Evolutionary conservation across 805 yeast genomes (phyloP).

Genomic region (Sporopachydermia lactativora): DNA sequence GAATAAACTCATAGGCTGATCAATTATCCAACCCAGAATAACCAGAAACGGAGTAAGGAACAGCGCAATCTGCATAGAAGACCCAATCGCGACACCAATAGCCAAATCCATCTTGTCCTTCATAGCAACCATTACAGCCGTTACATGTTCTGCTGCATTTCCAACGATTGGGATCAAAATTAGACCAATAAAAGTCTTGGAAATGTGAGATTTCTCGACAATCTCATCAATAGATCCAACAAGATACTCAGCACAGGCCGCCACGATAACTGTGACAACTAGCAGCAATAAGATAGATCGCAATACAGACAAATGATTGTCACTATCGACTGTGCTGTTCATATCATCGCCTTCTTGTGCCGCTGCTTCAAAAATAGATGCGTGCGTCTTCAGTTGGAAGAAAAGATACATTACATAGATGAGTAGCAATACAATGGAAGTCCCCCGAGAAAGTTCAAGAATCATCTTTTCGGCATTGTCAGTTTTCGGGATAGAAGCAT

Average conservation of each 20-base stretch:
- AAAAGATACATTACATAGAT: constrained; percentile 68
- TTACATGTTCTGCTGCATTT: constrained; percentile 97
- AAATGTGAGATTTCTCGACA: constrained; percentile 71
- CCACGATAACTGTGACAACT: constrained; percentile 61
- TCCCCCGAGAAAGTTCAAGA: constrained; percentile 69
- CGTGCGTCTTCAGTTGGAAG: constrained; percentile 86
- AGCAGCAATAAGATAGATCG: constrained; percentile 43
- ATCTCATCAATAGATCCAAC: constrained; percentile 89
- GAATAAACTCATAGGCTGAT: constrained; percentile 83
- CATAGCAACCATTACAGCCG: constrained; percentile 89
- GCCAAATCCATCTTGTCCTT: constrained; percentile 97
- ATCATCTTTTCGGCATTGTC: constrained; percentile 31
- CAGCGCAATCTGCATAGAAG: constrained; percentile 87
- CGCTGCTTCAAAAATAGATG: constrained; percentile 49
- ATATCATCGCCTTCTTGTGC: constrained; percentile 12
- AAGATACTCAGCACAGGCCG: constrained; percentile 83
- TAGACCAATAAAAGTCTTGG: constrained; percentile 91
- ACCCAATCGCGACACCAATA: constrained; percentile 92
- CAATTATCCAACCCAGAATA: constrained; percentile 81
- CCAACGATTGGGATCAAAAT: constrained; percentile 94
- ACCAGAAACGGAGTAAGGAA: constrained; percentile 95
- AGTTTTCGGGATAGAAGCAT: constrained; percentile 53
- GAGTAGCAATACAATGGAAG: constrained; percentile 61
- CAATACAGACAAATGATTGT: constrained; percentile 33
- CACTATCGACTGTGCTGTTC: constrained; percentile 16